Evolutionary conservation across 768 basidiomycete genomes (phyloP), one percentile per base, ranked within the genome.

Genomic region (Psilocybe cyanescens): DNA sequence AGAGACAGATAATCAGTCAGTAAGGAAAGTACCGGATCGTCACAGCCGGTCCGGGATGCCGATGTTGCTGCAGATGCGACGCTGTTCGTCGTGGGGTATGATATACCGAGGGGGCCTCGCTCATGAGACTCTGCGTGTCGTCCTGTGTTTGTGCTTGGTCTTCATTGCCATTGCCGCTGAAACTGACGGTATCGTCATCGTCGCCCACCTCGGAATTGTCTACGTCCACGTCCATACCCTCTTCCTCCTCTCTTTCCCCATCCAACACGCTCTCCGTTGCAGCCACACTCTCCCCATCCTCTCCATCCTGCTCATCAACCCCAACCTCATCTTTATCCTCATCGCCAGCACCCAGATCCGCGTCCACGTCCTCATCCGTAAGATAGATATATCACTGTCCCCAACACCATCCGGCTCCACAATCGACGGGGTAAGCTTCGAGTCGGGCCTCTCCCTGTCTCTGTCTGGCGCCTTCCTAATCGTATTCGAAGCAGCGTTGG

Each of bases 371-470:
- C 6, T 62, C 64, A 55, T 57, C 55, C 29, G 58, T 61, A 30
- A 64, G 64, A 14, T 65, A 66, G 3, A 59, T 63, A n/a, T n/a
- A 19, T 62, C 58, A 24, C 24, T 8, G 55, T n/a, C 48, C 51
- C 24, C 24, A 24, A 24, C 24, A 24, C 24, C 65, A 2, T 44
- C 41, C 11, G 66, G 70, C 48, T 71, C 71, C n/a, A 70, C 41
- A 54, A 72, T 70, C 5, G 71, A 70, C 8, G 70, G 89, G 2
- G 88, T 89, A 8, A 91, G 78, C 68, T 92, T 91, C 4, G 89
- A 91, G 65, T 92, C 91, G 2, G 90, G 90, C 16, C 86, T 72
- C 33, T 78, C 76, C 60, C 78, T 78, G n/a, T 67, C 66, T 51
- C 24, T 55, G 37, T 61, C 67, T 62, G 65, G 31, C 64, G 70